phyloP scores from a whole-genome alignment of 257 asterid genomes.

The Solanum tarijense region DNA sequence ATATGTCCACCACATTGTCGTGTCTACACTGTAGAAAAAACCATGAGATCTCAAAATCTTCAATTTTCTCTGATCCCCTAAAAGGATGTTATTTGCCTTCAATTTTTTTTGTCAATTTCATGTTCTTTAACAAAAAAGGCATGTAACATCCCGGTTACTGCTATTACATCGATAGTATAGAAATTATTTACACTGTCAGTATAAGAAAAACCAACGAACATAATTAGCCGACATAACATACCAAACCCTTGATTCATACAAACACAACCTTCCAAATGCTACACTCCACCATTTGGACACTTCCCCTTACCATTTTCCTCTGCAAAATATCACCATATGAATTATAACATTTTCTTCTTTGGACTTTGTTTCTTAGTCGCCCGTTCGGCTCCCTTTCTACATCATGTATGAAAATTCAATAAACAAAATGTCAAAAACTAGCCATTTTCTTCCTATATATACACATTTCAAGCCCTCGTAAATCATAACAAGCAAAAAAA shows the following conservation, averaged over 20 bases:
- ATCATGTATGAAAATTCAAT: background rate
- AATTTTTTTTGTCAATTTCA: background rate
- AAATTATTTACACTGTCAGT: background rate
- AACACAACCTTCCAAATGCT: slow-evolving; percentile 4
- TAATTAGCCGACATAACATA: background rate
- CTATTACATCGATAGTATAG: background rate
- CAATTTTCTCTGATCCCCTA: background rate
- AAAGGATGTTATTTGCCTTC: background rate
- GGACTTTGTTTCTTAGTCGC: background rate
- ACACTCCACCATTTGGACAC: background rate
- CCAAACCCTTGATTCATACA: slow-evolving; percentile 6
- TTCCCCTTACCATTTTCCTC: background rate
- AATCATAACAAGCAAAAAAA: background rate
- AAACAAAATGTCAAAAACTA: background rate
- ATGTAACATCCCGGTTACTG: background rate
- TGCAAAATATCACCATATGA: background rate
- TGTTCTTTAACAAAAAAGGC: background rate
- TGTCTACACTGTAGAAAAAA: background rate
- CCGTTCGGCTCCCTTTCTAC: background rate
- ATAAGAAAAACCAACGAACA: background rate
- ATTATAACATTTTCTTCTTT: background rate
- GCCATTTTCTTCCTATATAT: background rate
- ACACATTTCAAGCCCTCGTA: background rate
- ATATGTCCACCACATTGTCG: background rate
- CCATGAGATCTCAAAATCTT: background rate